Evolutionary conservation across 768 basidiomycete genomes (phyloP).

Genomic region (Chalciporus sphaerocephalus): DNA sequence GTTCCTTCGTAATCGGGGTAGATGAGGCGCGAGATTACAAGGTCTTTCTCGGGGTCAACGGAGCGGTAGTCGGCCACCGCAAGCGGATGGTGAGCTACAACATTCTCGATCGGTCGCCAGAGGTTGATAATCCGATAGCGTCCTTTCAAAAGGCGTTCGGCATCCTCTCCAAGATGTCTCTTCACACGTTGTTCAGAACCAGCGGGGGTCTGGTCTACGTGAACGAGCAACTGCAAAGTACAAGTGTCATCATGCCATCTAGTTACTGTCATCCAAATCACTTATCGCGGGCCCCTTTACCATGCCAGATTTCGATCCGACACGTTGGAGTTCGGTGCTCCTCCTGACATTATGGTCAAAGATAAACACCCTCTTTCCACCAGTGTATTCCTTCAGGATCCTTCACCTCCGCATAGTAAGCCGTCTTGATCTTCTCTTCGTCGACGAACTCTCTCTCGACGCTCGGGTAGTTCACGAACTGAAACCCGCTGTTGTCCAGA

Average conservation of each 20-base stretch:
- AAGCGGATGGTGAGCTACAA: slow-evolving; percentile 35
- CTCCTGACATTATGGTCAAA: slow-evolving; percentile 42
- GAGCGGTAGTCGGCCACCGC: slow-evolving; percentile 36
- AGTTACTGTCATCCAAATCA: too few relatives aligned
- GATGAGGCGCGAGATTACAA: slow-evolving; percentile 32
- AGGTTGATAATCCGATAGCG: slow-evolving; percentile 42
- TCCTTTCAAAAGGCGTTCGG: slow-evolving; percentile 35
- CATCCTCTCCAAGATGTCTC: slow-evolving; percentile 36
- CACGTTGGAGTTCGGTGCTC: neutral
- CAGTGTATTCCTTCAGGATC: slow-evolving; percentile 36
- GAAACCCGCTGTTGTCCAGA: slow-evolving; percentile 39
- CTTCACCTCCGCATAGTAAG: slow-evolving; percentile 39
- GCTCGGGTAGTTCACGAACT: slow-evolving; percentile 31
- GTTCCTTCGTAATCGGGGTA: slow-evolving; percentile 30
- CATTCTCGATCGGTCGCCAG: slow-evolving; percentile 39
- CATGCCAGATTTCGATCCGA: too few relatives aligned
- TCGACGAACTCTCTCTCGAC: slow-evolving; percentile 35
- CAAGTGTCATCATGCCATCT: too few relatives aligned
- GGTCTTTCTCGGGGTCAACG: slow-evolving; percentile 29
- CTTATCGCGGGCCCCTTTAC: slow-evolving; percentile 2
- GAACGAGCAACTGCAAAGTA: slow-evolving; percentile 36
- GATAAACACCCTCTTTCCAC: slow-evolving; percentile 35
- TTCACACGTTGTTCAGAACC: slow-evolving; percentile 33
- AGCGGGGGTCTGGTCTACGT: slow-evolving; percentile 40
- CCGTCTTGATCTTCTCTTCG: slow-evolving; percentile 31